A percentile compares a stretch with the other conserved stretches of the same genome.
These are phyloP conservation scores for Pogostemon cablin DNA, from an alignment of 257 asterid genomes.

Conservation along the genomic window DNA sequence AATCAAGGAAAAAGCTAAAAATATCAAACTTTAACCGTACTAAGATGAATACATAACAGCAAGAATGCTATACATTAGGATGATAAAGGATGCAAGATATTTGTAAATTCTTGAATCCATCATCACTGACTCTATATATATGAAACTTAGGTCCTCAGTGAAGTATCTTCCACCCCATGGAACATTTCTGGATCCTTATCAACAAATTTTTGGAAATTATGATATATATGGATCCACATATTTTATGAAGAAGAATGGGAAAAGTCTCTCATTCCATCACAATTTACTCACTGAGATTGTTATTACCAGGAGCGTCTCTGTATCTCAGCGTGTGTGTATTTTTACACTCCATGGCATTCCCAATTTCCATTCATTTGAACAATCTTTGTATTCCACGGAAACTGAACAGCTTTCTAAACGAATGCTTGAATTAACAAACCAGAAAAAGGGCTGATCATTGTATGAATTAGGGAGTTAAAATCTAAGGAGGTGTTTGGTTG, in stretches of 20 bases:
- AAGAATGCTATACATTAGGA: neutral
- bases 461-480: neutral
- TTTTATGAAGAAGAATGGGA: too few relatives aligned
- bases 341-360: too few relatives aligned
- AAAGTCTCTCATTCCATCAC: too few relatives aligned
- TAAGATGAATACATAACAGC: neutral
- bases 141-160: neutral
- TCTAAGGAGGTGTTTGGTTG: too few relatives aligned
- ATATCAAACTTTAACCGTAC: neutral
- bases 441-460: neutral
- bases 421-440: neutral
- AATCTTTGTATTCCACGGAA: neutral
- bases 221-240: too few relatives aligned
- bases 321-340: too few relatives aligned
- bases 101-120: neutral
- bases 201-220: too few relatives aligned
- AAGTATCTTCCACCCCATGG: too few relatives aligned
- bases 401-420: neutral
- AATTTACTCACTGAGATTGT: too few relatives aligned
- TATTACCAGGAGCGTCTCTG: too few relatives aligned
- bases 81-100: neutral
- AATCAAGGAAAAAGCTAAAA: neutral
- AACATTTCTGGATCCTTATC: too few relatives aligned
- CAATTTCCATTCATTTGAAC: neutral
- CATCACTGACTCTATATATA: neutral